phyloP scores from a whole-genome alignment of 805 yeast genomes.

The Kodamaea leandrae region DNA sequence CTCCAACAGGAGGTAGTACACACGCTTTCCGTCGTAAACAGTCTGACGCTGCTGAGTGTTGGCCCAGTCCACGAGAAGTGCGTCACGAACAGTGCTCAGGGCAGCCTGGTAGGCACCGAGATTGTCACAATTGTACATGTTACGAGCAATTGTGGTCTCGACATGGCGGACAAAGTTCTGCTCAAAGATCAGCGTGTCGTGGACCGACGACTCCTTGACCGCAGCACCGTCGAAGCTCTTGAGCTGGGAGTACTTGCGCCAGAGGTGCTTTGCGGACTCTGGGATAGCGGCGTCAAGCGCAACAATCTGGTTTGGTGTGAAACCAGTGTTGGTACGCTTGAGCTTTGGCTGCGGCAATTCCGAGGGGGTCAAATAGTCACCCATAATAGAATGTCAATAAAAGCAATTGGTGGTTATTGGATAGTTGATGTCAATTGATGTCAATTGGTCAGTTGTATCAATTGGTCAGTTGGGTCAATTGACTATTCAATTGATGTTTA shows the following conservation, averaged over 20 bases:
- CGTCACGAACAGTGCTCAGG: constrained; percentile 74
- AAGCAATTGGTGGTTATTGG: not conserved
- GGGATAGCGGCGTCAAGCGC: constrained; percentile 83
- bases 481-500: not conserved
- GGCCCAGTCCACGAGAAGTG: constrained; percentile 83
- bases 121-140: constrained; percentile 86
- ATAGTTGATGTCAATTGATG: not conserved
- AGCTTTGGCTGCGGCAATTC: constrained; percentile 45
- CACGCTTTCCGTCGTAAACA: constrained; percentile 75
- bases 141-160: constrained; percentile 88
- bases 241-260: constrained; percentile 68
- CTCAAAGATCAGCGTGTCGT: constrained; percentile 58
- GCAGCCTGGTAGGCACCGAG: constrained; percentile 92
- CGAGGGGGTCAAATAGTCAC: constrained; percentile 38
- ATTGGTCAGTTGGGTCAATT: too few relatives aligned
- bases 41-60: constrained; percentile 90
- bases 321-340: constrained; percentile 82
- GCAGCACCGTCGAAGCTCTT: constrained; percentile 20
- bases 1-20: constrained; percentile 83
- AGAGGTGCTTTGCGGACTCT: constrained; percentile 65
- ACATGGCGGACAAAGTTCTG: constrained; percentile 75
- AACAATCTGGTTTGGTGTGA: constrained; percentile 84
- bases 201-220: constrained; percentile 37
- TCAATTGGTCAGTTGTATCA: not conserved
- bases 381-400: constrained; percentile 24